phyloP scores from a whole-genome alignment of 768 basidiomycete species.

The Cytidiella melzeri region DNA sequence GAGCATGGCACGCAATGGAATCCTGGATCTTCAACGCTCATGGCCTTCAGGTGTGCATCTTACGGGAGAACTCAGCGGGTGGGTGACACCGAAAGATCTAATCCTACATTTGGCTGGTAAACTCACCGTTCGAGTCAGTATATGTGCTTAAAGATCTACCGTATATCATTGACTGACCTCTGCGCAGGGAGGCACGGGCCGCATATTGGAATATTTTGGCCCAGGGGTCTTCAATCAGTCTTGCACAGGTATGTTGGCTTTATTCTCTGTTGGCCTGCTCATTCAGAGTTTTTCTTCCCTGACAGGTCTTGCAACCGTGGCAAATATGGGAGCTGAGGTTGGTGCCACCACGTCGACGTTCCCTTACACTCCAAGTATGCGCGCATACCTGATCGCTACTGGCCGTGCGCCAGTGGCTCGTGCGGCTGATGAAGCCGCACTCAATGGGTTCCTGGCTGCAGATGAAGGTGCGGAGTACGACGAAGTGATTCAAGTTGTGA shows the following conservation, averaged over 20 bases:
- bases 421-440: constrained; percentile 81
- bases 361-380: constrained; percentile 91
- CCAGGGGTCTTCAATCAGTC: constrained; percentile 86
- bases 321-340: constrained; percentile 99
- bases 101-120: constrained; percentile 92
- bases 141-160: neutral
- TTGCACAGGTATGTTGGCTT: constrained; percentile 64
- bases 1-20: constrained; percentile 88
- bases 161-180: neutral
- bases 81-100: constrained; percentile 95
- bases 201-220: constrained; percentile 95
- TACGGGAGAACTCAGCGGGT: constrained; percentile 80
- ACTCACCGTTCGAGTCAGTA: constrained; percentile 81
- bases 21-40: constrained; percentile 71
- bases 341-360: constrained; percentile 99
- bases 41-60: constrained; percentile 67
- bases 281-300: too few relatives aligned
- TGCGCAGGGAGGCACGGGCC: constrained; percentile 85
- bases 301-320: constrained; percentile 80
- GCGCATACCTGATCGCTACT: constrained; percentile 83
- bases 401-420: constrained; percentile 79
- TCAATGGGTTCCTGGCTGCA: constrained; percentile 69
- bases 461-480: constrained; percentile 92
- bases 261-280: too few relatives aligned
- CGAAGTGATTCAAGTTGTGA: constrained; percentile 87